phyloP scores from a whole-genome alignment of 2,329 filamentous ascomycete species.

The Thelonectria rubi region DNA sequence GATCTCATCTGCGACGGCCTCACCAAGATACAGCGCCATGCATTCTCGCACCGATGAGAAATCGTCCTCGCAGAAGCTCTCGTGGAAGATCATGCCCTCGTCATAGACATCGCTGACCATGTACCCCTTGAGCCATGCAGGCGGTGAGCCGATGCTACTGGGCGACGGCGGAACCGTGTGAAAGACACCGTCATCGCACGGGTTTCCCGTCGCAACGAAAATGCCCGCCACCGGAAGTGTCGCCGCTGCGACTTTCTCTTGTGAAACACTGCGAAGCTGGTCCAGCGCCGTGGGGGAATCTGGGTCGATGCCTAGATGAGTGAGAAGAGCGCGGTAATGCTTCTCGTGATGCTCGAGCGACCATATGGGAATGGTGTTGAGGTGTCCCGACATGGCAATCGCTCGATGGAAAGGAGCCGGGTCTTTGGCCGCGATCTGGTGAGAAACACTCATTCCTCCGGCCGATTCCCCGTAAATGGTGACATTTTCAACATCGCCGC shows the following conservation, averaged over 20 bases:
- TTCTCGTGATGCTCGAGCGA: conserved; percentile 23
- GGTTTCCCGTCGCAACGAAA: conserved; percentile 25
- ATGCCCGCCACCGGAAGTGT: conserved; percentile 24
- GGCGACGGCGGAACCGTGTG: conserved; percentile 1
- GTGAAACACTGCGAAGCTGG: conserved; percentile 19
- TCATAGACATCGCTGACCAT: conserved; percentile 28
- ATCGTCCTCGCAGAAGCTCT: conserved; percentile 15
- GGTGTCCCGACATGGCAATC: conserved; percentile 27
- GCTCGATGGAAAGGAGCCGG: conserved; percentile 26
- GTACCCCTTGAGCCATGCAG: conserved; percentile 23
- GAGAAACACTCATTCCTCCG: conserved; percentile 26
- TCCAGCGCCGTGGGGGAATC: conserved; percentile 18
- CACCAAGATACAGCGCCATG: not conserved
- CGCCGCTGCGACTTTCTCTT: conserved; percentile 18
- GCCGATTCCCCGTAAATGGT: conserved; percentile 27
- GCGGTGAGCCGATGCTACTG: conserved; percentile 14
- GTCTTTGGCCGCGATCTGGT: conserved; percentile 16
- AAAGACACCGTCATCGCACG: conserved; percentile 27
- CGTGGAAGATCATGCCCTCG: conserved; percentile 29
- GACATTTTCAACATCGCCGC: conserved; percentile 23
- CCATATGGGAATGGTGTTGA: conserved; percentile 25
- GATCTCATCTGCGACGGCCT: conserved; percentile 5
- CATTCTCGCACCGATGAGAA: not conserved
- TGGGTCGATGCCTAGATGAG: conserved; percentile 22
- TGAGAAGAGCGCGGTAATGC: conserved; percentile 23